Evolutionary conservation across 345 rosid species (phyloP), one percentile per base, ranked within the genome.

Genomic region (Conringia planisiliqua): DNA sequence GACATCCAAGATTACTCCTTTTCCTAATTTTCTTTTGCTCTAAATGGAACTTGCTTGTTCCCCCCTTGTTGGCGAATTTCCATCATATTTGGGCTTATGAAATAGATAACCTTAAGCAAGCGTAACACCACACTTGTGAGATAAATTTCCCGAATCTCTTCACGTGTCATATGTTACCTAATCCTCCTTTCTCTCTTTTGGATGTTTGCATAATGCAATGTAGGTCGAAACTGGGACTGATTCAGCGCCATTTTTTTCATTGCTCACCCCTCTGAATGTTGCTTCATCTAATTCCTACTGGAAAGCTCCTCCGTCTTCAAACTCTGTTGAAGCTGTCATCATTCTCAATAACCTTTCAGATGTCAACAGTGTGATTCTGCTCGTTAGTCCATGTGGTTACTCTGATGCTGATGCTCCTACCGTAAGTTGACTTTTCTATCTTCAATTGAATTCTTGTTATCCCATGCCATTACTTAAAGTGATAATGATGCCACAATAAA

Each of bases 331-430:
- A 78, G 82, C 93, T 80, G 89, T 62, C 78, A 79, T 87, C 76
- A 88, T 81, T 71, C 96, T 95, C 39, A 79, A 88, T 69, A 78
- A 73, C 71, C 85, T 86, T 57, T 89, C 97, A 27, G 96, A 95
- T 80, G 99, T 92, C 75, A 86, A 68, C 80, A 89, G 91, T 69
- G 91, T 92, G 51, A 66, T 90, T 70, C 78, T 95, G 80, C 90
- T 95, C 24, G 86, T 90, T 75, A 90, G 97, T 86, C 88, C 97
- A 22, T 92, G 96, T 75, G 99, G 97, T 82, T 92, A 95, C 84
- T 90, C 97, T 69, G 87, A 68, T 14, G 83, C 88, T 14, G 97
- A 92, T 84, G 75, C 85, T 84, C 99, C 97, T 66, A 81, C 66
- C 0, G 97, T 95, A 83, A 78, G 96, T 83, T 43, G 72, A 29